Percentiles rank a stretch among this genome's conserved stretches.
Evolutionary conservation across 169 alveolate species (phyloP).

Genomic region (Eimeria praecox): DNA sequence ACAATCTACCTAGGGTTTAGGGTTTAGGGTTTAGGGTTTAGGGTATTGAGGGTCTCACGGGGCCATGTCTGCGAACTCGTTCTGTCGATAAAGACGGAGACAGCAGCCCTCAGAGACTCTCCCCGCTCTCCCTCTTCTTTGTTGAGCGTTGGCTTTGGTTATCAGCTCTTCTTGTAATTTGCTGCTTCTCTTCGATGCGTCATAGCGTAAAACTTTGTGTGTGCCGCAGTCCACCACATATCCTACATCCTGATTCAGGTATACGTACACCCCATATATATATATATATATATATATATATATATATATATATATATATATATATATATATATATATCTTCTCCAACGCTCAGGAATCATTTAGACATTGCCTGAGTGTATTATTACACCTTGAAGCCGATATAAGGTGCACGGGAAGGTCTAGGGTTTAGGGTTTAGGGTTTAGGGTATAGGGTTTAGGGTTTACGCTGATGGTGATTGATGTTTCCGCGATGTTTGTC

Average conservation of each 20-base stretch:
- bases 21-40: not conserved
- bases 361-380: too few species aligned
- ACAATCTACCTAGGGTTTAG: not conserved
- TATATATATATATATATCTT: not conserved
- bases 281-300: not conserved
- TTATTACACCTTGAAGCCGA: too few species aligned
- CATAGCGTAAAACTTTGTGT: conserved; percentile 98
- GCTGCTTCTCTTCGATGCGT: conserved; percentile 98
- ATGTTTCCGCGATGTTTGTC: conserved; percentile 99
- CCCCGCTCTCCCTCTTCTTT: conserved; percentile 99
- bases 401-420: too few species aligned
- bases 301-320: conserved; percentile 1
- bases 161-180: conserved; percentile 98
- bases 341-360: too few species aligned
- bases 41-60: not conserved
- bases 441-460: conserved; percentile 4
- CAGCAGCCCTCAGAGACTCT: conserved; percentile 99
- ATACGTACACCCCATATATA: not conserved
- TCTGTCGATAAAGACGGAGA: conserved; percentile 97
- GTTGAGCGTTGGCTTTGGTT: conserved; percentile 99
- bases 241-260: conserved; percentile 90
- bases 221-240: conserved; percentile 99
- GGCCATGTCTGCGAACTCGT: conserved; percentile 87
- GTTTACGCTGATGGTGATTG: conserved; percentile 98
- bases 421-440: not conserved